phyloP scores from a whole-genome alignment of 805 yeast genomes.

The Ogataea methanolica region DNA sequence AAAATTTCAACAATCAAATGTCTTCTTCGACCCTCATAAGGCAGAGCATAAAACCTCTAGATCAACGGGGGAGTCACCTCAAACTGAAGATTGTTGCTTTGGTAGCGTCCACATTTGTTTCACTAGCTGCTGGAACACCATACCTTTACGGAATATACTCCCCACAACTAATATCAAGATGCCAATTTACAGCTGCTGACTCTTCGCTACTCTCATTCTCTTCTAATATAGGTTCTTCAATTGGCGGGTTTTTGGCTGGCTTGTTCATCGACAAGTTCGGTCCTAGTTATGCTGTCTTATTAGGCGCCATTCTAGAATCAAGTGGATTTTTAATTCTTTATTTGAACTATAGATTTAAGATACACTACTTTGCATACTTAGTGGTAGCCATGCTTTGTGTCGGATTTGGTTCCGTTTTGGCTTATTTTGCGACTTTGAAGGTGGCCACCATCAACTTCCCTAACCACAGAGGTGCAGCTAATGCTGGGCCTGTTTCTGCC shows the following conservation, averaged over 20 bases:
- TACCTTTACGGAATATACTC: slow-evolving; percentile 73
- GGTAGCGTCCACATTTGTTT: slow-evolving; percentile 35
- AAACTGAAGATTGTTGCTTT: slow-evolving; percentile 13
- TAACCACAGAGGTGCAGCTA: slow-evolving; percentile 63
- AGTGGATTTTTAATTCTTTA: slow-evolving; percentile 50
- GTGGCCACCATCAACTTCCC: slow-evolving; percentile 65
- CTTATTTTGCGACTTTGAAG: slow-evolving; percentile 56
- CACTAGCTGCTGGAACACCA: slow-evolving; percentile 71
- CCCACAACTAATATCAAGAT: slow-evolving; percentile 58
- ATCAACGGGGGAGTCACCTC: neutral
- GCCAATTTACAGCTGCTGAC: slow-evolving; percentile 53
- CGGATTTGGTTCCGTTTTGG: slow-evolving; percentile 64
- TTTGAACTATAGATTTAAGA: slow-evolving; percentile 37
- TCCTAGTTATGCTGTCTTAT: slow-evolving; percentile 44
- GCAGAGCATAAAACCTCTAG: slow-evolving; percentile 1
- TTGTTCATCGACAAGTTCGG: slow-evolving; percentile 59
- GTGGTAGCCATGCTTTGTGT: slow-evolving; percentile 46
- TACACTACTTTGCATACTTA: slow-evolving; percentile 37
- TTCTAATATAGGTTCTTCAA: slow-evolving; percentile 57
- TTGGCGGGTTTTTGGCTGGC: slow-evolving; percentile 73
- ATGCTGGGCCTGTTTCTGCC: slow-evolving; percentile 61
- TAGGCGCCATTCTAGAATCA: slow-evolving; percentile 54
- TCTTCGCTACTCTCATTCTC: slow-evolving; percentile 64
- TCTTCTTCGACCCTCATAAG: neutral
- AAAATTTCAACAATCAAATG: neutral